A percentile compares a stretch with the other conserved stretches of the same genome.
Conservation (phyloP, 2,329 filamentous ascomycete genomes). For the Neobulgaria alba region DNA sequence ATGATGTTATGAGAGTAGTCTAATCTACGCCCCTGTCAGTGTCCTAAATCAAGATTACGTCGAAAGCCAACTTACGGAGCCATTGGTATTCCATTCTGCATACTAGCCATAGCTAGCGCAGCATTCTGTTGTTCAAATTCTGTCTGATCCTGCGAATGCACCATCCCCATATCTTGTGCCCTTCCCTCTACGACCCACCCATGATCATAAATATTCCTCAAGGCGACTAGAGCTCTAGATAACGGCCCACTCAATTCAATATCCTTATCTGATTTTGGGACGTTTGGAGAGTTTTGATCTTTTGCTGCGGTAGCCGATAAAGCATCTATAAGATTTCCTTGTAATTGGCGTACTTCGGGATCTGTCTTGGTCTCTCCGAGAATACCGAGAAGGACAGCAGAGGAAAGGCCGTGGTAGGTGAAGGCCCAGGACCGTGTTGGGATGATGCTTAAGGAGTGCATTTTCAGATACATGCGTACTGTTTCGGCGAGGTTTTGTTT, state of each 20-base stretch:
- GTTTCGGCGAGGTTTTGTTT: conserved; percentile 56
- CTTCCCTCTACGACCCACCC: conserved; percentile 44
- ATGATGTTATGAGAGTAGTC: conserved; percentile 34
- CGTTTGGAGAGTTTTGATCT: conserved; percentile 33
- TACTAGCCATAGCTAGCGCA: conserved; percentile 55
- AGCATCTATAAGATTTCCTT: conserved; percentile 55
- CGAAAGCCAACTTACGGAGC: conserved; percentile 21
- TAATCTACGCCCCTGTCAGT: conserved; percentile 22
- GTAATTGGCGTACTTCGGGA: conserved; percentile 53
- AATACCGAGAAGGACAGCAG: conserved; percentile 55
- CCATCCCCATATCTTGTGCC: conserved; percentile 1
- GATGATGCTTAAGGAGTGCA: conserved; percentile 59
- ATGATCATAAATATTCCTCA: conserved; percentile 60
- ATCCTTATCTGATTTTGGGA: conserved; percentile 23
- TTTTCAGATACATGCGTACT: conserved; percentile 59
- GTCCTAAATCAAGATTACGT: neutral
- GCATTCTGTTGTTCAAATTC: conserved; percentile 41
- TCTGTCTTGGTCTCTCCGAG: conserved; percentile 55
- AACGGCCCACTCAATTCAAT: conserved; percentile 41
- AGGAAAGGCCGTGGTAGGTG: conserved; percentile 58
- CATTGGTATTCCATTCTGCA: conserved; percentile 47
- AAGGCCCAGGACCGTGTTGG: conserved; percentile 61
- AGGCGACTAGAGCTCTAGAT: conserved; percentile 49
- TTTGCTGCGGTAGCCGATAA: conserved; percentile 57
- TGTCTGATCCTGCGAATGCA: conserved; percentile 14